phyloP scores from a whole-genome alignment of 148 eudicot genomes.

The Bassia scoparia region DNA sequence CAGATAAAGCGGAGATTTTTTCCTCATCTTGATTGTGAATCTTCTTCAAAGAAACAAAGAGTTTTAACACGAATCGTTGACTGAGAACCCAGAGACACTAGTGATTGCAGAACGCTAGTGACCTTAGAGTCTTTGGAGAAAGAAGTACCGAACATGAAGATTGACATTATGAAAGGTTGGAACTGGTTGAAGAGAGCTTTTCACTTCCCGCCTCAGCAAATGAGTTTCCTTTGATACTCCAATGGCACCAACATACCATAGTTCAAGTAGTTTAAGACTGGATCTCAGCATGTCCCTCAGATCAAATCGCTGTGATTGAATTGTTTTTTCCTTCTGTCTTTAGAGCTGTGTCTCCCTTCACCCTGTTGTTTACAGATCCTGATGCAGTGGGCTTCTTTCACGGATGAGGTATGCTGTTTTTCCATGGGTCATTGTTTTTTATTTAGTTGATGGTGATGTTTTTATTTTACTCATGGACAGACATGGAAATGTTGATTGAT shows the following conservation, averaged over 20 bases:
- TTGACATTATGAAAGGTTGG: slow-evolving; percentile 61
- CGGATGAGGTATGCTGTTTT: slow-evolving; percentile 71
- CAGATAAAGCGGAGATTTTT: slow-evolving; percentile 75
- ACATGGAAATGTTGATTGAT: neutral
- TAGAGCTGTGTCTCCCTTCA: slow-evolving; percentile 86
- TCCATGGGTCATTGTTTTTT: neutral
- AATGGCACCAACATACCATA: slow-evolving; percentile 47
- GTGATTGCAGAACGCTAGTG: slow-evolving; percentile 43
- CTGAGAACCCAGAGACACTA: slow-evolving; percentile 53
- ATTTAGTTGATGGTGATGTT: neutral
- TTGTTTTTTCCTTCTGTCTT: slow-evolving; percentile 67
- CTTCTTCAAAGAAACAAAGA: slow-evolving; percentile 60
- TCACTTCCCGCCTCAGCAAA: slow-evolving; percentile 51
- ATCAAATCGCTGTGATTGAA: slow-evolving; percentile 73
- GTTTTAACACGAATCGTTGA: slow-evolving; percentile 36
- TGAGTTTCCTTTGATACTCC: slow-evolving; percentile 45
- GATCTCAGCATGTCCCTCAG: slow-evolving; percentile 36
- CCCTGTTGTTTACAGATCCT: slow-evolving; percentile 75
- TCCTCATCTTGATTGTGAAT: slow-evolving; percentile 67
- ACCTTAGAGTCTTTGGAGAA: slow-evolving; percentile 56
- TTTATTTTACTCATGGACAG: neutral
- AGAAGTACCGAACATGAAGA: slow-evolving; percentile 54
- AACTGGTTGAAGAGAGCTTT: slow-evolving; percentile 77
- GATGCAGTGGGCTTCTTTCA: slow-evolving; percentile 92
- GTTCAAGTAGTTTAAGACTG: slow-evolving; percentile 49